Conservation (phyloP, 2,329 filamentous ascomycete genomes). For the Cytospora paraplurivora region DNA sequence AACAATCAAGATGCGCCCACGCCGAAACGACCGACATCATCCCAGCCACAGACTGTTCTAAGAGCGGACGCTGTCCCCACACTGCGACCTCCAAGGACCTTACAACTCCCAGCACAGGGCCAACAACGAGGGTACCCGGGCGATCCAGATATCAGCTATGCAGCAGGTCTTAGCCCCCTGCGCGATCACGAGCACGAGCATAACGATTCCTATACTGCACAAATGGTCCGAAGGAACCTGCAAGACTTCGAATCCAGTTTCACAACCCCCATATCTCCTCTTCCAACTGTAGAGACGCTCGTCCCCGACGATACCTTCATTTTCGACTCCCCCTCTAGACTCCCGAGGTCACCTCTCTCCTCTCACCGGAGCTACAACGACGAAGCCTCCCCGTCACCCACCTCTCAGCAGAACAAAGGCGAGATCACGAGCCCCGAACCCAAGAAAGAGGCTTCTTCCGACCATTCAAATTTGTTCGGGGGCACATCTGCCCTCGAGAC, state of each 20-base stretch:
- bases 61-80: conserved; percentile 20
- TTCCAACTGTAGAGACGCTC: conserved; percentile 49
- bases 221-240: conserved; percentile 57
- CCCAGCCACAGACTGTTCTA: conserved; percentile 17
- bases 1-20: conserved; percentile 21
- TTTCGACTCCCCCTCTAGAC: conserved; percentile 52
- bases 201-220: conserved; percentile 55
- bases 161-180: conserved; percentile 42
- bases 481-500: conserved; percentile 53
- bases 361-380: conserved; percentile 13
- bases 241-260: conserved; percentile 69
- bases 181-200: conserved; percentile 37
- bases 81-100: conserved; percentile 15
- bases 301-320: conserved; percentile 62
- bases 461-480: conserved; percentile 24
- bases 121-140: conserved; percentile 19
- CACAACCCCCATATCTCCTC: conserved; percentile 58
- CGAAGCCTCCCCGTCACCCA: conserved; percentile 19
- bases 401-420: conserved; percentile 2
- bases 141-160: conserved; percentile 44
- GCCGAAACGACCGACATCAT: conserved; percentile 12
- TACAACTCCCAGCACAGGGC: background rate
- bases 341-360: conserved; percentile 11
- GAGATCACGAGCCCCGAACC: conserved; percentile 7
- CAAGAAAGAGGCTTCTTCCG: conserved; percentile 24